Percentiles rank a stretch among this genome's conserved stretches.
phyloP scores from a whole-genome alignment of 495 filamentous ascomycete species.

The Durotheca rogersii region DNA sequence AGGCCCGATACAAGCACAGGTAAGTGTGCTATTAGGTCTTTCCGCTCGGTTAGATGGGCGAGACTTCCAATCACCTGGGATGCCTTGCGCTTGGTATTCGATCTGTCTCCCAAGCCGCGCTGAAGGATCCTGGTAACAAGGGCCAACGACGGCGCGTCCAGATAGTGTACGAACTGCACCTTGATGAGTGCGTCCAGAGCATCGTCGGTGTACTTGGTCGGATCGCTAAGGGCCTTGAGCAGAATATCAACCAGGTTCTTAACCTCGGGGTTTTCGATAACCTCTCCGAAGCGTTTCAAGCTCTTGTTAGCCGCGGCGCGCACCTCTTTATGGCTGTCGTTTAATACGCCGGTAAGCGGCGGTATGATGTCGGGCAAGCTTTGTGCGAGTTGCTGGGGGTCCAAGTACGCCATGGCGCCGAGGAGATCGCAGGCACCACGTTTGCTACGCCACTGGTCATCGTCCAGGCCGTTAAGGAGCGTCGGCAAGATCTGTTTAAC shows the following conservation, averaged over 20 bases:
- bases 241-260: conserved; percentile 86
- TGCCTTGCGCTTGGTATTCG: conserved; percentile 91
- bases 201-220: conserved; percentile 95
- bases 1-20: conserved; percentile 91
- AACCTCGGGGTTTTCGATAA: conserved; percentile 96
- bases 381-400: conserved; percentile 87
- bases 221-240: conserved; percentile 94
- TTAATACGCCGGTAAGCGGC: conserved; percentile 86
- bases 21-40: conserved; percentile 87
- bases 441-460: conserved; percentile 95
- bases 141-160: conserved; percentile 92
- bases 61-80: conserved; percentile 96
- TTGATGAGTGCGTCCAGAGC: conserved; percentile 93
- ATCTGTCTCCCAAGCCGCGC: conserved; percentile 85
- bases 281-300: conserved; percentile 95
- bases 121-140: conserved; percentile 93
- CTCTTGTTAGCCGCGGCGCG: conserved; percentile 87
- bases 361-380: conserved; percentile 96
- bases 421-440: conserved; percentile 95
- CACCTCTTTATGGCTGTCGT: conserved; percentile 98
- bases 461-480: conserved; percentile 88
- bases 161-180: conserved; percentile 91
- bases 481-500: conserved; percentile 93
- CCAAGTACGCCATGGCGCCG: conserved; percentile 96
- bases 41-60: conserved; percentile 93